These are phyloP conservation scores for Arxiozyma slooffiae DNA, from an alignment of 1,139 yeast species.

Conservation along the genomic window DNA sequence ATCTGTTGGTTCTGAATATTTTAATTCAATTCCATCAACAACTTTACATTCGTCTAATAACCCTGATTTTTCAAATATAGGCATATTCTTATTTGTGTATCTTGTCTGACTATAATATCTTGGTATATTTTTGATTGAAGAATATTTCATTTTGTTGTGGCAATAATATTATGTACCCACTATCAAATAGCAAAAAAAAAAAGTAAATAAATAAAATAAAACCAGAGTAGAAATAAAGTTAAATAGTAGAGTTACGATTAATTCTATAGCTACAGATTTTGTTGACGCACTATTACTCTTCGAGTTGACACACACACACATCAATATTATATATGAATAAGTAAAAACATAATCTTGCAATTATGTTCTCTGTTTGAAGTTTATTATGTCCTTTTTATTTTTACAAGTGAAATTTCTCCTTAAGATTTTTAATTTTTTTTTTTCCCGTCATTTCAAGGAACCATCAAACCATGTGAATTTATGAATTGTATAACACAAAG, in stretches of 20 bases:
- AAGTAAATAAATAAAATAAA: too few species aligned
- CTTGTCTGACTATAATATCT: neutral
- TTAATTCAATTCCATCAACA: conserved; percentile 31
- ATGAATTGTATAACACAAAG: too few species aligned
- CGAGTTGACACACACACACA: too few species aligned
- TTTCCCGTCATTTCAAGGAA: neutral
- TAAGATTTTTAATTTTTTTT: too few species aligned
- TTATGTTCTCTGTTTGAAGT: too few species aligned
- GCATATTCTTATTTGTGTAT: conserved; percentile 8
- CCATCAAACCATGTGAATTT: neutral
- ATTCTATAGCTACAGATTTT: too few species aligned
- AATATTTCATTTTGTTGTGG: neutral
- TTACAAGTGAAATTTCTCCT: neutral
- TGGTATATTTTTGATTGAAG: neutral
- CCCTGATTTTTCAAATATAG: conserved; percentile 38
- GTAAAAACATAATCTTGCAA: too few species aligned
- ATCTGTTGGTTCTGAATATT: conserved; percentile 40
- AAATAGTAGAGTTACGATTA: neutral
- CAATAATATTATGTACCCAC: neutral
- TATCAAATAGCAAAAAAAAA: neutral
- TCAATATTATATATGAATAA: too few species aligned
- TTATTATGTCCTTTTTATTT: neutral
- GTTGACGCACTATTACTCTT: too few species aligned
- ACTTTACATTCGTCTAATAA: conserved; percentile 31
- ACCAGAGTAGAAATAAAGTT: neutral